Percentiles rank a stretch among this genome's conserved stretches.
Evolutionary conservation across 352 stramenopile genomes (phyloP).

Genomic region (Proteromonas lacertae): DNA sequence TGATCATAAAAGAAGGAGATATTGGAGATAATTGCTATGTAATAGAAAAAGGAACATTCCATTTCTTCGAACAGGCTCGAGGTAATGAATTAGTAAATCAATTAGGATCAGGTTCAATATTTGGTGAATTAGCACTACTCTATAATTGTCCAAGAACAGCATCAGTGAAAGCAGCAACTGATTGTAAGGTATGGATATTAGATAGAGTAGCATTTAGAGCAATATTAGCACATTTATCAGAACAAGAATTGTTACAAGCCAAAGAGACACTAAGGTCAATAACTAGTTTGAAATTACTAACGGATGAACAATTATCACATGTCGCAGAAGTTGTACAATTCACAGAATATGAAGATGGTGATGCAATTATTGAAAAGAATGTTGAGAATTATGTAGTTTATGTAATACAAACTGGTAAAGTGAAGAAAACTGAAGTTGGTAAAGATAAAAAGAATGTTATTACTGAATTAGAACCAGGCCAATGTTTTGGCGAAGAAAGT

Average conservation of each 20-base stretch:
- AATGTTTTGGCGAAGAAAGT: conserved; percentile 59
- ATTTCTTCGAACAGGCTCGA: too few relatives aligned
- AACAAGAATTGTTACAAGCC: too few relatives aligned
- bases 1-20: too few relatives aligned
- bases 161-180: conserved; percentile 41
- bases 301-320: conserved; percentile 2
- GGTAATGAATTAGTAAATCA: neutral
- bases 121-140: conserved; percentile 77
- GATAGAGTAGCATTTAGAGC: conserved; percentile 30
- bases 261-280: too few relatives aligned
- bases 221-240: neutral
- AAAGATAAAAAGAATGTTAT: conserved; percentile 22
- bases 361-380: conserved; percentile 64
- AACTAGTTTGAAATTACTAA: too few relatives aligned
- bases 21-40: too few relatives aligned
- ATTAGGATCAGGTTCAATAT: conserved; percentile 11
- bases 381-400: conserved; percentile 77
- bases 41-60: too few relatives aligned
- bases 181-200: conserved; percentile 53
- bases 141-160: conserved; percentile 73
- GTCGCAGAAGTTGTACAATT: too few relatives aligned
- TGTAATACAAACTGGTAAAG: conserved; percentile 66
- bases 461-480: conserved; percentile 25
- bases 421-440: conserved; percentile 10
- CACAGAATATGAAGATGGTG: too few relatives aligned